Evolutionary conservation across 768 basidiomycete species (phyloP).

Genomic region (Pisolithus sp.): DNA sequence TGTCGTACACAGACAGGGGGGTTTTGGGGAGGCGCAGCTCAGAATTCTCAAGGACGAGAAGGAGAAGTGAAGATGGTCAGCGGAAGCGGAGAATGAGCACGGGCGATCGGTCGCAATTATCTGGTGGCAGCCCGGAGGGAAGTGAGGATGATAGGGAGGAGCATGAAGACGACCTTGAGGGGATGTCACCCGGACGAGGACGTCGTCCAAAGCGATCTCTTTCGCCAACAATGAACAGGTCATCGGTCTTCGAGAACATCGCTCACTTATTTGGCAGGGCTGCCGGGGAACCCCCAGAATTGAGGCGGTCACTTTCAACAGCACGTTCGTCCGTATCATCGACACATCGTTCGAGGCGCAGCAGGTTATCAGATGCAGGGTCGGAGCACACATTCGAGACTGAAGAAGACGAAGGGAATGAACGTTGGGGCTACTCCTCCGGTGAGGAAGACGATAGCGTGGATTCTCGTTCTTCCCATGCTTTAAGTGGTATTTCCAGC

Average conservation of each 20-base stretch:
- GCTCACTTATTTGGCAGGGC: slow-evolving; percentile 60
- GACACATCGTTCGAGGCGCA: slow-evolving; percentile 44
- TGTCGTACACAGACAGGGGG: slow-evolving; percentile 54
- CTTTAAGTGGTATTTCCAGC: slow-evolving; percentile 31
- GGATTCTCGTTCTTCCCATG: slow-evolving; percentile 16
- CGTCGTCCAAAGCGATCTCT: slow-evolving; percentile 28
- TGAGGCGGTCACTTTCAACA: slow-evolving; percentile 48
- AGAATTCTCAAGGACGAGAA: slow-evolving; percentile 41
- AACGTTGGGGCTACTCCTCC: slow-evolving; percentile 92
- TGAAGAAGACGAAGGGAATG: slow-evolving; percentile 56
- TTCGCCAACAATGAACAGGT: slow-evolving; percentile 33
- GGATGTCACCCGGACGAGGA: slow-evolving; percentile 21
- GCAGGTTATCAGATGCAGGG: slow-evolving; percentile 46
- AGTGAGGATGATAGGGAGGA: slow-evolving; percentile 34
- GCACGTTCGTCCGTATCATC: slow-evolving; percentile 48
- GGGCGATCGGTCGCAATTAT: slow-evolving; percentile 37
- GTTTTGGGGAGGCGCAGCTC: slow-evolving; percentile 45
- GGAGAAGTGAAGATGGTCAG: slow-evolving; percentile 42
- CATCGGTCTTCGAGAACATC: slow-evolving; percentile 56
- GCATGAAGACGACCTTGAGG: slow-evolving; percentile 31
- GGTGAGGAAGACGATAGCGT: slow-evolving; percentile 64
- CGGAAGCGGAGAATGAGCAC: slow-evolving; percentile 40
- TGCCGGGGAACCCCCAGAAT: slow-evolving; percentile 34
- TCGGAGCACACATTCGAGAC: slow-evolving; percentile 54
- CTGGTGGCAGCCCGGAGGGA: slow-evolving; percentile 18